phyloP scores from a whole-genome alignment of 345 rosid genomes.

The Brassica nigra region DNA sequence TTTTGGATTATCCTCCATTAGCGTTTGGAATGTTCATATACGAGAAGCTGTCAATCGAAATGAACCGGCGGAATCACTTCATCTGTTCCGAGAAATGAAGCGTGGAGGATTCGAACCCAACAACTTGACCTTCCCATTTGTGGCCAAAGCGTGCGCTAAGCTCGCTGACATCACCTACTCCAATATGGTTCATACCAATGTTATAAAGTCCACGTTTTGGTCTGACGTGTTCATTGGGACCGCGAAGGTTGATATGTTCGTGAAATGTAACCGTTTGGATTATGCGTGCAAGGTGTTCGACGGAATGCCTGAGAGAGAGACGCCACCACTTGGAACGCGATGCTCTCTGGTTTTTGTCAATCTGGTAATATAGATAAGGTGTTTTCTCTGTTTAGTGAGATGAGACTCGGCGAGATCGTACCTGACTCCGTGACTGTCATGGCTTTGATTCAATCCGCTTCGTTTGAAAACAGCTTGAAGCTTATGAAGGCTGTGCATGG shows the following conservation, averaged over 20 bases:
- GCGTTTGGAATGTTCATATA: slow-evolving; percentile 49
- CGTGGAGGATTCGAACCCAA: slow-evolving; percentile 48
- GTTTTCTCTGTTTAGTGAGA: slow-evolving; percentile 42
- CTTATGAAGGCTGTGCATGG: slow-evolving; percentile 52
- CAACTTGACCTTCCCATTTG: slow-evolving; percentile 60
- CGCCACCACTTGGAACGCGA: slow-evolving; percentile 61
- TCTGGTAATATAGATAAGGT: slow-evolving; percentile 39
- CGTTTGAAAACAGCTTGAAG: slow-evolving; percentile 15
- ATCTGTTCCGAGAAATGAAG: slow-evolving; percentile 54
- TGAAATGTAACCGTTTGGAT: slow-evolving; percentile 44
- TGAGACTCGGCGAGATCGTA: slow-evolving; percentile 46
- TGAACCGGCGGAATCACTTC: slow-evolving; percentile 43
- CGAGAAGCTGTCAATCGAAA: slow-evolving; percentile 48
- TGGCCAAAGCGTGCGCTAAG: slow-evolving; percentile 66
- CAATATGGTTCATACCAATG: slow-evolving; percentile 49
- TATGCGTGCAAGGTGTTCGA: slow-evolving; percentile 51
- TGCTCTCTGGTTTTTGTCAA: slow-evolving; percentile 57
- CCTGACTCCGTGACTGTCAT: slow-evolving; percentile 64
- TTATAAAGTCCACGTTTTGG: slow-evolving; percentile 52
- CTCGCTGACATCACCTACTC: slow-evolving; percentile 36
- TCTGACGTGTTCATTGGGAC: slow-evolving; percentile 55
- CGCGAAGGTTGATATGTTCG: slow-evolving; percentile 49
- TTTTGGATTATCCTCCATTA: slow-evolving; percentile 25
- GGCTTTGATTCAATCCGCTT: slow-evolving; percentile 46
- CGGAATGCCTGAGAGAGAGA: slow-evolving; percentile 58